Base-by-base conservation (phyloP, 768 basidiomycete species). In the Mycena vitilis region DNA sequence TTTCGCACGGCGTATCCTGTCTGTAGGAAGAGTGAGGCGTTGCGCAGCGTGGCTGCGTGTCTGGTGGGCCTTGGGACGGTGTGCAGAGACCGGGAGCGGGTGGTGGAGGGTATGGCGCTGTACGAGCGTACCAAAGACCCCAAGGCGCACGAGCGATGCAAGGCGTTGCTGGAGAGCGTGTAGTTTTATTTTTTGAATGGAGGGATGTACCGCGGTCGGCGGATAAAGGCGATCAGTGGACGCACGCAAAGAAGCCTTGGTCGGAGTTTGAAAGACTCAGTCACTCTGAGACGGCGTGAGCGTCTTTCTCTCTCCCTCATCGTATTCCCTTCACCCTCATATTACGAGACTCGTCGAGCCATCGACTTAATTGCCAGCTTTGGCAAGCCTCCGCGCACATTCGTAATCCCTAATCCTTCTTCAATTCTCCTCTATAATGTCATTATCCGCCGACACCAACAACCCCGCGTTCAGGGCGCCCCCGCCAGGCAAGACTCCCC, bases 381-480 rank as follows among this genome's bases (percentile, higher is more conserved):
- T 77, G 78, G 75, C 75, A 78, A 76, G 74, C 74, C 72, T 77
- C 76, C 73, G 73, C 76, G 71, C 77, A 75, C 78, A 77, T 79
- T 81, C 81, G 80, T 94, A 94, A 94, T 95, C 87, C 87, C 86
- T 94, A 94, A 93, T 93, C 88, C 81, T 86, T 87, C 81, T 80
- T 83, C 83, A 40, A 81, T 83, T 82, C 82, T 80, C 81, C 85
- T 78, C 81, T 92, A 91, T 91, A 92, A 95, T 95, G 94, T 94
- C 94, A 85, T 89, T 95, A 87, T 93, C 93, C 79, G 88, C 87
- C 79, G 92, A 94, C 88, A 91, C 87, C 83, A 85, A 85, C 83
- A 85, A 85, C 84, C 86, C 92, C 83, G 94, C 91, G 88, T 87
- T 91, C 75, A 90, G 92, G 85, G 89, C 87, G 78, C 85, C 92